Evolutionary conservation across 257 asterid species (phyloP), one percentile per base, ranked within the genome.

Genomic region (Galeopsis tetrahit): DNA sequence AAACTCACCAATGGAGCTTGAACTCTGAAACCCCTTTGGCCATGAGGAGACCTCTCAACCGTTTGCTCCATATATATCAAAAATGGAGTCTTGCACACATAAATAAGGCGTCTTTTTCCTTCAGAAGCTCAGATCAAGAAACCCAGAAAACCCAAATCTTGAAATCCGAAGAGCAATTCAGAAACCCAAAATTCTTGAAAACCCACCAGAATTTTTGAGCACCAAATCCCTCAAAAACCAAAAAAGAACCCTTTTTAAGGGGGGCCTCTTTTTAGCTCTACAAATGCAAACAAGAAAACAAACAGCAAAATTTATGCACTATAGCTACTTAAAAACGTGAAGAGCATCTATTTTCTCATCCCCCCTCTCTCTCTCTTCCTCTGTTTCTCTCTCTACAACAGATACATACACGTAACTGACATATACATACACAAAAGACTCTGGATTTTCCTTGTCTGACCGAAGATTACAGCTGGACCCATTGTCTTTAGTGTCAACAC

Each of bases 1-100:
- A 49, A 73, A 76, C 90, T 87, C 84, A 92, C 97, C 96, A 92
- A 82, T 72, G 96, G 96, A 84, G 98, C 91, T 78, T 88, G 98
- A 75, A 88, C 87, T 83, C 98, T 82, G 80, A 74, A 84, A 70
- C 87, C 90, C 94, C 97, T 92, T 39, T 79, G 89, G 58, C 66
- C 93, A 83, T 85, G 83, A 36, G 93, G 85, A 66, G 93, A 85
- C 89, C 96, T 85, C 85, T 88, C 96, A 75, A 76, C 72, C 17
- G 81, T 83, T 75, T 85, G 92, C 82, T 88, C 96, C 97, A 85
- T 85, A 51, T 52, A 77, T 83, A 79, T 79, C 78, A 69, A 80
- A 72, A 74, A 56, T 71, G 63, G 63, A 82, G 71, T 70, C 74
- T 81, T 80, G 75, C 61, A 72, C 49, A 73, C 81, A 78, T 53